Conservation (phyloP, 2,329 filamentous ascomycete genomes). For the Alternaria novae-zelandiae region DNA sequence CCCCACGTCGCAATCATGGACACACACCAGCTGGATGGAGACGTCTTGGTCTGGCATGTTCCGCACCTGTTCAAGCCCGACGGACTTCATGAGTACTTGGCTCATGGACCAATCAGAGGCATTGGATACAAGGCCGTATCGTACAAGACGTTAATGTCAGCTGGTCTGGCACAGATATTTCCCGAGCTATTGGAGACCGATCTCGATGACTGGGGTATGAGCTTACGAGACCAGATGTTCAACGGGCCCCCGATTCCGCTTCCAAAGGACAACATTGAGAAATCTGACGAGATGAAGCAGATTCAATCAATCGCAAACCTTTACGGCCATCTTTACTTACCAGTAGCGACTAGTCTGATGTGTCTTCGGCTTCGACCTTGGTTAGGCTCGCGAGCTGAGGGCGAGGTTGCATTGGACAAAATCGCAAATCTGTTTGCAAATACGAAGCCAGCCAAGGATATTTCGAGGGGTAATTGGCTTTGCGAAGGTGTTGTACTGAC, state of each 20-base stretch:
- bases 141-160: background rate
- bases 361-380: background rate
- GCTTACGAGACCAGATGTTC: background rate
- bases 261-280: no score
- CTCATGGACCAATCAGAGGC: background rate
- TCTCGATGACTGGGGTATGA: background rate
- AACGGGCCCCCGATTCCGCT: background rate
- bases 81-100: background rate
- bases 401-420: background rate
- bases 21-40: background rate
- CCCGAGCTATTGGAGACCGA: background rate
- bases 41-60: background rate
- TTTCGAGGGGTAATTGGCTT: background rate
- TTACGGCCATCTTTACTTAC: background rate
- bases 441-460: background rate
- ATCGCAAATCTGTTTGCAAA: background rate
- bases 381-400: background rate
- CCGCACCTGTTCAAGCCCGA: background rate
- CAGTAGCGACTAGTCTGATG: background rate
- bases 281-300: background rate
- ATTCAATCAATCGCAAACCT: background rate
- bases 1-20: background rate
- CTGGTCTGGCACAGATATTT: background rate
- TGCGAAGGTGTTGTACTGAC: background rate
- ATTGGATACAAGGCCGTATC: background rate